Evolutionary conservation across 257 asterid species (phyloP).

Genomic region (Buddleja alternifolia): DNA sequence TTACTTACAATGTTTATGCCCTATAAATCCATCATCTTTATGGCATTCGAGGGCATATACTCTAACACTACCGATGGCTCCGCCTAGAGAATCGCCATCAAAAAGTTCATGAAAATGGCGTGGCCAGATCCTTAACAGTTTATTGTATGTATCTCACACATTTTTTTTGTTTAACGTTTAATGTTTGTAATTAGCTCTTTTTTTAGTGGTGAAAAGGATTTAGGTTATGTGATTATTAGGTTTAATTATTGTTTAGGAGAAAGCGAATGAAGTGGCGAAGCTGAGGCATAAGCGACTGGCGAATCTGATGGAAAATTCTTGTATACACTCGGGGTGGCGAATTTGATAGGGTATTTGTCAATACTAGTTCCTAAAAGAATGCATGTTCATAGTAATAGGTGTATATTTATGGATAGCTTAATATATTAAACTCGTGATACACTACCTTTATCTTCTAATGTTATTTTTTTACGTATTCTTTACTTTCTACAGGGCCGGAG

Average conservation of each 20-base stretch:
- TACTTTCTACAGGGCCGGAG: constrained; percentile 74
- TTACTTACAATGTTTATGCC: too few species aligned
- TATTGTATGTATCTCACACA: constrained; percentile 50
- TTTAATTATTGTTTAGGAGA: constrained; percentile 58
- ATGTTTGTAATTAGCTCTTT: neutral
- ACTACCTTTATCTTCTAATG: constrained; percentile 19
- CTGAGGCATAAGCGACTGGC: constrained; percentile 93
- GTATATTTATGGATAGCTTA: neutral
- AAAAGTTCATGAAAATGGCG: constrained; percentile 82
- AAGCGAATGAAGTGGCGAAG: constrained; percentile 94
- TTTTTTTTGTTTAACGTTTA: neutral
- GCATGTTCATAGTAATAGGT: neutral
- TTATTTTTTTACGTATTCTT: constrained; percentile 8
- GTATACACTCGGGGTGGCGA: too few species aligned
- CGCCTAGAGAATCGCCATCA: constrained; percentile 86
- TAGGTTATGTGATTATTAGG: constrained; percentile 28
- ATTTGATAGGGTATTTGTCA: too few species aligned
- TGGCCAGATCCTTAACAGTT: constrained; percentile 98
- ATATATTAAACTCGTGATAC: constrained; percentile 1
- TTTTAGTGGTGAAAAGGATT: constrained; percentile 30
- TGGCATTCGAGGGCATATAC: too few species aligned
- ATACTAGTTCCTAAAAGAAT: too few species aligned
- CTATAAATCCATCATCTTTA: too few species aligned
- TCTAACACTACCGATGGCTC: too few species aligned
- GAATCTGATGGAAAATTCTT: constrained; percentile 91